Evolutionary conservation across 1,284 basidiomycete genomes (phyloP), one percentile per base, ranked within the genome.

Genomic region (Leccinum olivaceoglutinosum): DNA sequence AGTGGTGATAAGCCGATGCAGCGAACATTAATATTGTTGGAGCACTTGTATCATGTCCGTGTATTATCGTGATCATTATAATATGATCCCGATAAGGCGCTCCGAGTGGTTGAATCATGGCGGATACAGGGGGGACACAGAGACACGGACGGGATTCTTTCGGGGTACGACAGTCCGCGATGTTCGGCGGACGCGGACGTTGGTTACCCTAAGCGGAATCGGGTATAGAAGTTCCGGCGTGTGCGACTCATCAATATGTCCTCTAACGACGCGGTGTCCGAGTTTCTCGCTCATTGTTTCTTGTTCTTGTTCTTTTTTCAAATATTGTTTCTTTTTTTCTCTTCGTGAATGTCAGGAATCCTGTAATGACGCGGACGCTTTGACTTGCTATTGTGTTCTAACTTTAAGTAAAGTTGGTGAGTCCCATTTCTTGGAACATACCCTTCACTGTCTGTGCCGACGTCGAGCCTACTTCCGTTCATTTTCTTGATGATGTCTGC

Each of bases 1-100:
- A 16, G 59, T 59, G 59, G 65, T 41, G 66, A 68, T 68, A 68
- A 69, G 57, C 34, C 65, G 57, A 62, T 59, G 32, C 36, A 32
- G 29, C 49, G 21, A 53, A 25, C 12, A 25, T 18, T 18, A 18
- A 18, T 18, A 18, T 25, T 25, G 21, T 12, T 25, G 49, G 21
- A 51, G 49, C 21, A 51, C 21, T 51, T 51, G 49, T 51, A 51
- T 51, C 21, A 51, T 51, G 49, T 25, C 21, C 49, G 21, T 25
- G 49, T 8, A 21, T 7, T 51, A 51, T 51, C 49, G 14, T 16
- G 39, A 51, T 51, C 49, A 25, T 14, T 14, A 25, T 51, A 25
- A 25, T 25, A 25, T 51, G 21, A 51, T 51, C 12, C 25, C 21
- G 21, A 51, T 51, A 25, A 21, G 62, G 65, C 21, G 10, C 56